These are phyloP conservation scores for Chaetomium globosum DNA, from an alignment of 2,329 filamentous ascomycete genomes.

Conservation along the genomic window DNA sequence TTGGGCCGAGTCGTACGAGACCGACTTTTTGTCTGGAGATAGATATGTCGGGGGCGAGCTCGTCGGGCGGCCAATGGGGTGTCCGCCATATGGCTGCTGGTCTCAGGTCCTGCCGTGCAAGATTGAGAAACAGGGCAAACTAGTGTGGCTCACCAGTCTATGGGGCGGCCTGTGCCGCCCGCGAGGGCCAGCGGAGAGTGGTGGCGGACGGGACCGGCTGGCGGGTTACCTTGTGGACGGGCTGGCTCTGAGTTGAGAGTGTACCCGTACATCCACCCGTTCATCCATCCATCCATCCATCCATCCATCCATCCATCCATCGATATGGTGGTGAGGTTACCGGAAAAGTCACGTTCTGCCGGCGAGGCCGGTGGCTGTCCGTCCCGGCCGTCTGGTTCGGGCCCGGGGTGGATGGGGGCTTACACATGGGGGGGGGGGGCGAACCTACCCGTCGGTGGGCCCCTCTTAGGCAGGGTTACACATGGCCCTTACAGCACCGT, in stretches of 20 bases:
- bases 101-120: not conserved
- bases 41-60: too few species aligned
- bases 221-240: not conserved
- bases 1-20: too few species aligned
- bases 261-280: not conserved
- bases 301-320: not conserved
- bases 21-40: too few species aligned
- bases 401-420: not conserved
- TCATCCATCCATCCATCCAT: not conserved
- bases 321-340: not conserved
- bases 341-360: not conserved
- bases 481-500: too few species aligned
- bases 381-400: not conserved
- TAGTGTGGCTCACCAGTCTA: too few species aligned
- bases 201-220: not conserved
- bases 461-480: not conserved
- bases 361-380: not conserved
- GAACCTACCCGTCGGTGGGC: not conserved
- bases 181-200: not conserved
- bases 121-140: not conserved
- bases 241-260: not conserved
- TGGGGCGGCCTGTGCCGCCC: not conserved
- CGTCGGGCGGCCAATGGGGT: not conserved
- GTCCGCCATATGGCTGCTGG: not conserved
- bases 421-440: not conserved